Base-by-base conservation (phyloP, 2,329 filamentous ascomycete genomes). In the Fusarium buharicum region DNA sequence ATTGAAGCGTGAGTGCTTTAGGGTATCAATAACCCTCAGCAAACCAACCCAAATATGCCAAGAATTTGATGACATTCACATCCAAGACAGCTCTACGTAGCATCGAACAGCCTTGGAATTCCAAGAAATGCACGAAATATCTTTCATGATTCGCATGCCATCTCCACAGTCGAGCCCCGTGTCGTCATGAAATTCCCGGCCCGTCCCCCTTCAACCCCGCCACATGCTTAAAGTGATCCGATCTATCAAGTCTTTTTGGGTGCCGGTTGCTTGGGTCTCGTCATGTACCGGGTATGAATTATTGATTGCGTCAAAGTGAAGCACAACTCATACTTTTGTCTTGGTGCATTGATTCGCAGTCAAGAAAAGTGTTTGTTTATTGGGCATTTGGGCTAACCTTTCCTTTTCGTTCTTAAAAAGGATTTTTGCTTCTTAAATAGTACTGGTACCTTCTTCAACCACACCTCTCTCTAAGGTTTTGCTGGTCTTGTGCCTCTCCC, bases 401-500 rank as follows among this genome's bases (percentile, higher is more conserved):
- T 33, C 6, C 14, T 14, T 33, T n/a, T n/a, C 5, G 14, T 33
- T 33, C 6, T 13, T 33, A 3, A 14, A 33, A n/a, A 33, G 12
- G n/a, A n/a, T 6, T 14, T n/a, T 33, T 33, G 14, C 14, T 33
- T n/a, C 14, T n/a, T 13, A 11, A 13, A n/a, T 8, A 33, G 12
- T n/a, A n/a, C 11, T n/a, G 13, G 30, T 22, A 20, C 12, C 11
- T n/a, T 16, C 12, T 17, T 37, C 17, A 13, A 17, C 16, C 12
- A n/a, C 31, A n/a, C 14, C 14, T 16, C 8, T n/a, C 18, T 22
- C 14, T 33, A 36, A 54, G 17, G 33, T 46, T 24, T 41, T 18
- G 22, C 33, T 57, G 45, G 41, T 58, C 62, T 49, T 53, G 58
- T 59, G 53, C 38, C 51, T 58, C 55, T 50, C 62, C 44, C 62